phyloP scores from a whole-genome alignment of 495 filamentous ascomycete genomes.

The Aspergillus avenaceus region DNA sequence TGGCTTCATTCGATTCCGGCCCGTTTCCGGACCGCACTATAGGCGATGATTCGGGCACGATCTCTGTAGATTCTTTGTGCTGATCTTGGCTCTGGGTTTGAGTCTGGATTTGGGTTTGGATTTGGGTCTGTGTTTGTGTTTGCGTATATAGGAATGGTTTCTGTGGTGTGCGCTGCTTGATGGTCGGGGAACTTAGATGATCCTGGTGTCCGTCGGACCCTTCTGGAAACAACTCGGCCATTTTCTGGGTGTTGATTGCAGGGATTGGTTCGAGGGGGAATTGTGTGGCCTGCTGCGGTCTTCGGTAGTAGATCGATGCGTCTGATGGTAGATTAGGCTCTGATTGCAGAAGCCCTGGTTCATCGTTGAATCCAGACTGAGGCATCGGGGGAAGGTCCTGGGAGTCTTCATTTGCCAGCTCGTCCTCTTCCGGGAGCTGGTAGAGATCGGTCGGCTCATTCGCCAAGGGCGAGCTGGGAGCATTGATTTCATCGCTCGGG shows the following conservation, averaged over 20 bases:
- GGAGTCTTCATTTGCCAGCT: conserved; percentile 25
- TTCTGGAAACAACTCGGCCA: conserved; percentile 40
- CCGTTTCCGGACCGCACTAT: conserved; percentile 14
- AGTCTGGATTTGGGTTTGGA: conserved; percentile 19
- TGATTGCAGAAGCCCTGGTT: conserved; percentile 13
- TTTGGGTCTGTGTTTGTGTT: conserved; percentile 15
- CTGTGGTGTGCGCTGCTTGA: conserved; percentile 2
- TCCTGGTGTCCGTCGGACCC: conserved; percentile 20
- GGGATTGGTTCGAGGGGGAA: conserved; percentile 42
- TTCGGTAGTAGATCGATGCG: conserved; percentile 37
- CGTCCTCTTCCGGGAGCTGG: conserved; percentile 4
- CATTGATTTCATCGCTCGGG: conserved; percentile 15
- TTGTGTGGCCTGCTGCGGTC: conserved; percentile 37
- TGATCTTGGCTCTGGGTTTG: conserved; percentile 12
- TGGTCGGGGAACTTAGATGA: conserved; percentile 9
- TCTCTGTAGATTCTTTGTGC: conserved; percentile 25
- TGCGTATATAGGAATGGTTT: not conserved
- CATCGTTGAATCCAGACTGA: conserved; percentile 15
- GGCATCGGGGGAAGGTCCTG: conserved; percentile 30
- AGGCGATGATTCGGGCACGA: conserved; percentile 43
- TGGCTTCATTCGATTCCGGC: conserved; percentile 3
- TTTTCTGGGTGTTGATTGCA: conserved; percentile 37
- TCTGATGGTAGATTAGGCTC: conserved; percentile 35
- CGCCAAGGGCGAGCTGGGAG: conserved; percentile 11
- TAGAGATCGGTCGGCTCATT: not conserved